phyloP scores from a whole-genome alignment of 164 flowering plant genomes.

The Macadamia integrifolia region DNA sequence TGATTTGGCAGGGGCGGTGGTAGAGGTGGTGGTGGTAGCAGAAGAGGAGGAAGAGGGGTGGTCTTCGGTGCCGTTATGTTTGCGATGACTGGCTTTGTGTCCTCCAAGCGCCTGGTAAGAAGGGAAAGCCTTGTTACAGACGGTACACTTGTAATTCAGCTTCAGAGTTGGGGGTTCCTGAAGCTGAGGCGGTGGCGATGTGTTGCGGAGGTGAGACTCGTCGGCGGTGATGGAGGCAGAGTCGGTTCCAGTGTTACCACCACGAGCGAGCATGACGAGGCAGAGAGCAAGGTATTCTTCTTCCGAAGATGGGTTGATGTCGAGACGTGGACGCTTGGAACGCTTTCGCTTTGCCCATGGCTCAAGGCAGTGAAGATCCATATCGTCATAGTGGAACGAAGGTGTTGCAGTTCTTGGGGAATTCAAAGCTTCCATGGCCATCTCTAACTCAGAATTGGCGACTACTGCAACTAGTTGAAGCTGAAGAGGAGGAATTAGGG shows the following conservation, averaged over 20 bases:
- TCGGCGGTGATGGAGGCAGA: neutral
- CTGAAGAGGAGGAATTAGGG: neutral
- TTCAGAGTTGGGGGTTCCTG: conserved; percentile 8
- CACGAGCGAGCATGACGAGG: conserved; percentile 58
- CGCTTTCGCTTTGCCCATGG: conserved; percentile 54
- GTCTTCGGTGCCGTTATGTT: conserved; percentile 18
- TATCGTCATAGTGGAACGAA: conserved; percentile 13
- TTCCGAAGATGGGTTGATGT: conserved; percentile 22
- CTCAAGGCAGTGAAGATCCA: conserved; percentile 18
- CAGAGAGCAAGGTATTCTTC: conserved; percentile 65
- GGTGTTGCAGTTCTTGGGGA: conserved; percentile 29
- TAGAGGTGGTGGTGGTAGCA: conserved; percentile 8
- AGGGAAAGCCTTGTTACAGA: conserved; percentile 61
- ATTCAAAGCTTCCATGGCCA: conserved; percentile 49
- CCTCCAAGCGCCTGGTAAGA: conserved; percentile 91
- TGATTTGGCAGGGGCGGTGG: neutral
- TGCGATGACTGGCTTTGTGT: conserved; percentile 88
- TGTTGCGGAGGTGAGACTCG: neutral
- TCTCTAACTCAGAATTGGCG: neutral
- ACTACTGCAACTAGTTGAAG: neutral
- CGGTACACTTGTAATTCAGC: conserved; percentile 44
- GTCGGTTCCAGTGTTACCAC: conserved; percentile 12
- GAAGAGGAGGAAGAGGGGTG: conserved; percentile 15
- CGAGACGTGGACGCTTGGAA: conserved; percentile 38
- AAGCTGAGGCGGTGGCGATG: neutral